Base-by-base conservation (phyloP, 352 stramenopile genomes). In the Pythium vanterpoolii region DNA sequence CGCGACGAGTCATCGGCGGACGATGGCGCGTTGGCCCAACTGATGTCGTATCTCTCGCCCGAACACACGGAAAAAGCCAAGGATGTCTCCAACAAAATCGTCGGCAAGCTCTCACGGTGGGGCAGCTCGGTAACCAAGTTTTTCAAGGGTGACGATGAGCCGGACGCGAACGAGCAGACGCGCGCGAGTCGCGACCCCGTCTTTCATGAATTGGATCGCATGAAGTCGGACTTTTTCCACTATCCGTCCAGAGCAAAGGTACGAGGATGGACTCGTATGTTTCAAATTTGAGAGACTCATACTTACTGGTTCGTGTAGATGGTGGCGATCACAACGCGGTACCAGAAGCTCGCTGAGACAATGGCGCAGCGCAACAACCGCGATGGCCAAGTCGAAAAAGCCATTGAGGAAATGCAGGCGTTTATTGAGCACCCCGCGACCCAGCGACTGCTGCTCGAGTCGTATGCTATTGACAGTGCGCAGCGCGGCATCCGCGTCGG, bases 81-180 rank as follows among this genome's bases (percentile, higher is more conserved):
- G 62, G 83, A 93, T 60, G 73, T 85, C 51, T 90, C 83, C n/a
- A 87, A 70, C 50, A 93, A 90, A 63, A 83, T 93, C 27, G 87
- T 90, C 28, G 76, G 78, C 24, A 90, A 77, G 52, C 52, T 93
- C 36, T 79, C 77, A 1, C 87, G 86, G 30, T 83, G 77, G 56
- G 79, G 77, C 13, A 90, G 62, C 44, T 84, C 77, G 5, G 62
- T 90, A 26, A 82, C 69, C 4, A 71, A 75, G 0, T 89, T 93
- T 30, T 60, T 83, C 48, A 72, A 76, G 45, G 80, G 83, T 8
- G 83, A 93, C 47, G 83, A 90, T 57, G 65, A 75, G 4, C 65
- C 86, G n/a, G 69, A 60, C 7, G 53, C 40, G 1, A 11, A 21
- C 10, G 46, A 53, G 9, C 10, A 28, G 9, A 24, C 44, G 10